Percentiles rank a stretch among this genome's conserved stretches.
These are phyloP conservation scores for Oehlia diaphana DNA, from an alignment of 192 early-diverging fungal genomes.

Conservation along the genomic window DNA sequence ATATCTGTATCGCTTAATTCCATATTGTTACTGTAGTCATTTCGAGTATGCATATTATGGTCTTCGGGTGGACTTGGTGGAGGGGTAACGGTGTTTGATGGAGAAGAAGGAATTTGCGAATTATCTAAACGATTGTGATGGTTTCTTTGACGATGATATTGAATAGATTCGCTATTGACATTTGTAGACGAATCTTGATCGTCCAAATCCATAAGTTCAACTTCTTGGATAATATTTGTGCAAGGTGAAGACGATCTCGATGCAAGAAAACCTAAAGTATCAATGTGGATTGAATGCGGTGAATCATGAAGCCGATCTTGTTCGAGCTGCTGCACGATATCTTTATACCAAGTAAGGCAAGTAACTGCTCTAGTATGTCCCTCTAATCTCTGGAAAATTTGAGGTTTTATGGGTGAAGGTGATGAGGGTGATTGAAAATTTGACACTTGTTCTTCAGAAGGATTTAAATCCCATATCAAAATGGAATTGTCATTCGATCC, in stretches of 20 bases:
- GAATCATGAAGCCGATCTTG: not conserved
- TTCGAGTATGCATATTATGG: not conserved
- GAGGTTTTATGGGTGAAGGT: not conserved
- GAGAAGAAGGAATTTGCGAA: not conserved
- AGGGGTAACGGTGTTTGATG: not conserved
- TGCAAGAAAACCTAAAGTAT: not conserved
- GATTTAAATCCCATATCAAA: slow-evolving; percentile 16
- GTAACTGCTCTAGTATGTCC: slow-evolving; percentile 18
- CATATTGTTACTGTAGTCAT: not conserved
- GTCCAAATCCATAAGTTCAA: slow-evolving; percentile 11
- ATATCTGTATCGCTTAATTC: not conserved
- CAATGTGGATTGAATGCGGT: not conserved
- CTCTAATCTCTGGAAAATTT: not conserved
- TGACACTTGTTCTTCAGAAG: not conserved
- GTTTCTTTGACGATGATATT: not conserved
- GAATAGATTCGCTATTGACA: not conserved
- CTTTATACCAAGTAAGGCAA: slow-evolving; percentile 19
- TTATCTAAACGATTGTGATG: not conserved
- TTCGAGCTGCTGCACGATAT: not conserved
- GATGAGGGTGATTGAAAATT: not conserved
- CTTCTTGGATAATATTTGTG: not conserved
- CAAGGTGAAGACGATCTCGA: not conserved
- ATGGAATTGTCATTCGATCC: slow-evolving; percentile 15
- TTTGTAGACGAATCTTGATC: not conserved
- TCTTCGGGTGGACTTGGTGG: not conserved